Evolutionary conservation across 2,329 filamentous ascomycete genomes (phyloP).

Genomic region (Diaporthe sp.): DNA sequence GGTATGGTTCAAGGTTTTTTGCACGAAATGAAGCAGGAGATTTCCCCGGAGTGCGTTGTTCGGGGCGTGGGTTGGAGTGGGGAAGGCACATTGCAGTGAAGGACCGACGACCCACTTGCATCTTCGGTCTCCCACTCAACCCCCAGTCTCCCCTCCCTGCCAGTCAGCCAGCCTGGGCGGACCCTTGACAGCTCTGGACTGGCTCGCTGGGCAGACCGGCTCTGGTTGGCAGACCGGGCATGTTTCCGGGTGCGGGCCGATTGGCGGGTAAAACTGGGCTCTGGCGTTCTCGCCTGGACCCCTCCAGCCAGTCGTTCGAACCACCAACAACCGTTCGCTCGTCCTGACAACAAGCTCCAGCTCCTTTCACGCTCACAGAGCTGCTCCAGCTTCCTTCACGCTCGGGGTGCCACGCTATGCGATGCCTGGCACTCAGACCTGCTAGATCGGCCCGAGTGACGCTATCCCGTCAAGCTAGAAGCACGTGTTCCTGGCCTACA

Average conservation of each 20-base stretch:
- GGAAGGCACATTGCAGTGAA: slow-evolving; percentile 1
- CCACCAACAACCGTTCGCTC: not conserved
- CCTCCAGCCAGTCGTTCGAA: not conserved
- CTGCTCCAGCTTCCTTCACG: not conserved
- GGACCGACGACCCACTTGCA: slow-evolving; percentile 9
- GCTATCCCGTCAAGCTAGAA: not conserved
- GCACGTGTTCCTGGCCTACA: not conserved
- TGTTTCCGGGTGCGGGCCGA: slow-evolving; percentile 2
- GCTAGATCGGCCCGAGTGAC: not conserved
- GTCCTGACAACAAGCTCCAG: not conserved
- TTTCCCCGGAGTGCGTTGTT: slow-evolving; percentile 22
- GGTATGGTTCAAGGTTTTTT: slow-evolving; percentile 21
- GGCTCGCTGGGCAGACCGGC: not conserved
- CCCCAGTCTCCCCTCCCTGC: not conserved
- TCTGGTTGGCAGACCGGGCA: not conserved
- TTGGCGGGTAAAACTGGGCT: slow-evolving; percentile 13
- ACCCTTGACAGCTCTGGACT: not conserved
- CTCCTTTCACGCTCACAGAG: not conserved
- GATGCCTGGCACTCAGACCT: not conserved
- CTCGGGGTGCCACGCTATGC: not conserved
- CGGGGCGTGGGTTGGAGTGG: not conserved
- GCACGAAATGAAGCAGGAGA: slow-evolving; percentile 25
- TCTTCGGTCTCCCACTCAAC: not conserved
- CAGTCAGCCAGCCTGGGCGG: not conserved
- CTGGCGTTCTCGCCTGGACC: not conserved